Percentiles rank a stretch among this genome's conserved stretches.
Evolutionary conservation across 2,329 filamentous ascomycete species (phyloP).

Genomic region (Exophiala xenobiotica): DNA sequence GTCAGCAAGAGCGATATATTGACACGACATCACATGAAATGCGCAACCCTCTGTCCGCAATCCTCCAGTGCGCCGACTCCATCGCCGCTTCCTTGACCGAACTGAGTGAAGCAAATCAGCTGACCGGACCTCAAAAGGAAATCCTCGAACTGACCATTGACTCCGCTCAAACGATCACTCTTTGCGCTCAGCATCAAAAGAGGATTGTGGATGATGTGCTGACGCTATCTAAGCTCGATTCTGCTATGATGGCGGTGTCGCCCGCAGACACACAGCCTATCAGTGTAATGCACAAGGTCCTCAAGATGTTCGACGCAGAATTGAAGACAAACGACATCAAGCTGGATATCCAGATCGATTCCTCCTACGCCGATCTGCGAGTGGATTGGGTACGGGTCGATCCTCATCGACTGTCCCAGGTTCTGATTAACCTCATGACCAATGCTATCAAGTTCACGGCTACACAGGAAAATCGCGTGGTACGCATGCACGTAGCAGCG

Average conservation of each 20-base stretch:
- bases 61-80: conserved; percentile 58
- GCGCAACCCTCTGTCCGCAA: conserved; percentile 58
- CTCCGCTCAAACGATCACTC: conserved; percentile 72
- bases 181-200: conserved; percentile 79
- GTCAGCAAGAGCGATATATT: conserved; percentile 77
- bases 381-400: conserved; percentile 69
- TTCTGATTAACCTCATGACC: conserved; percentile 76
- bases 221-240: conserved; percentile 73
- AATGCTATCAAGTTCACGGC: conserved; percentile 81
- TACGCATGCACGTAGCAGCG: conserved; percentile 56
- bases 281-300: conserved; percentile 62
- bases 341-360: conserved; percentile 63
- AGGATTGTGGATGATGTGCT: conserved; percentile 74
- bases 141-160: conserved; percentile 61
- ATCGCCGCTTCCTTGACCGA: conserved; percentile 50
- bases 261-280: conserved; percentile 68
- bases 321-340: conserved; percentile 67
- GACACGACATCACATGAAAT: conserved; percentile 65
- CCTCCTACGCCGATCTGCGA: conserved; percentile 57
- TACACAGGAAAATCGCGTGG: conserved; percentile 46
- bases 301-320: conserved; percentile 79
- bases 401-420: conserved; percentile 71
- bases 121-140: conserved; percentile 21
- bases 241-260: conserved; percentile 69
- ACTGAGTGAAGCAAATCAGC: conserved; percentile 43